phyloP scores from a whole-genome alignment of 225 moss, liverwort and hornwort genomes.

The Straminergon stramineum region DNA sequence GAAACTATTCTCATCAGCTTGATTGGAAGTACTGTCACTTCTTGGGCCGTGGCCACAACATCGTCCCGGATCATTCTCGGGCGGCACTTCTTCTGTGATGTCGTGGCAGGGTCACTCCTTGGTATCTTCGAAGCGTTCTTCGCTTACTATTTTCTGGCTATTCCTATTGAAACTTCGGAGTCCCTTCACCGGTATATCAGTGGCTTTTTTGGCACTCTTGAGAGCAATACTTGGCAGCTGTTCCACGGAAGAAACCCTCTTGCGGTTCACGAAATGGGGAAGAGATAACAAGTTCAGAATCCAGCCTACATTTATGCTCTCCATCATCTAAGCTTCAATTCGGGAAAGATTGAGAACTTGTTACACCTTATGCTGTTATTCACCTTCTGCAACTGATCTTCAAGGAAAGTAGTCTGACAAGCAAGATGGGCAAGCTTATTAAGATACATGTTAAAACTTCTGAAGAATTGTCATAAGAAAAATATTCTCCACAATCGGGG shows the following conservation, averaged over 20 bases:
- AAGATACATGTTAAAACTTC: not conserved
- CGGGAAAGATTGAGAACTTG: not conserved
- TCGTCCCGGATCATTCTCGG: conserved; percentile 60
- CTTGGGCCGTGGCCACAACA: conserved; percentile 66
- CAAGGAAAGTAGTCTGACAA: not conserved
- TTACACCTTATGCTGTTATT: too few species aligned
- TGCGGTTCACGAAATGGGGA: not conserved
- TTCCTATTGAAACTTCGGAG: conserved; percentile 32
- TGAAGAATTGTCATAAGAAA: not conserved
- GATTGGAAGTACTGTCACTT: conserved; percentile 12
- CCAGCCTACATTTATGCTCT: not conserved
- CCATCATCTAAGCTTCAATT: not conserved
- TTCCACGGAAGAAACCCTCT: conserved; percentile 5
- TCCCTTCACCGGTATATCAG: conserved; percentile 12
- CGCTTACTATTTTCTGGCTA: conserved; percentile 28
- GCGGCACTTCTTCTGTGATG: conserved; percentile 70
- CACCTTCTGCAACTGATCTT: not conserved
- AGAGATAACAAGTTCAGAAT: not conserved
- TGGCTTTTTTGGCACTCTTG: not conserved
- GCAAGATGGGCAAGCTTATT: not conserved
- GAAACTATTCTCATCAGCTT: conserved; percentile 24
- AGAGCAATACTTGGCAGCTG: not conserved
- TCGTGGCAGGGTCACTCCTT: conserved; percentile 40
- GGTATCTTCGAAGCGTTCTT: conserved; percentile 56
- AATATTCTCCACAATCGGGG: not conserved